Base-by-base conservation (phyloP, 129 eudicot species). In the Lactuca sativa region DNA sequence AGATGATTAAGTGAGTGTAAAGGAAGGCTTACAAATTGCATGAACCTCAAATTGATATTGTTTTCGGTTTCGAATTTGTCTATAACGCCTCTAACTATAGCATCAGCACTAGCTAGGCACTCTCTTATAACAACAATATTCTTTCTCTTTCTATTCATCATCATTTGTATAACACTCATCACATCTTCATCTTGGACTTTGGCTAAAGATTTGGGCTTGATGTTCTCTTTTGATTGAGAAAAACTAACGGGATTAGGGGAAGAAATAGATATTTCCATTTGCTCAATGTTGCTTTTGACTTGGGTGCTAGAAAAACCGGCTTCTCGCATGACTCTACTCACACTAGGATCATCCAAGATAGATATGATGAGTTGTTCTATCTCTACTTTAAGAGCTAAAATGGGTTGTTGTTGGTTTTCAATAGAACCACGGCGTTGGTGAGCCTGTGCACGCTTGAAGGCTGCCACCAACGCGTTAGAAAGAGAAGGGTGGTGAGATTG, bases 291-390 rank as follows among this genome's bases (percentile, higher is more conserved):
- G 78, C 77, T 67, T 78, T 91, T 91, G 21, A 91, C 86, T 73
- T 83, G 95, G 13, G 95, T 83, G 73, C 97, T 91, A 56, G 95
- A 85, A 48, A 91, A 91, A 6, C 95, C 92, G 33, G 97, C 97
- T 69, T 91, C 97, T 40, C 97, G 82, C 97, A 91, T 91, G 74
- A 88, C 97, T 78, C 97, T 77, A 70, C 97, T 91, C 71, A 91
- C 95, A 80, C 97, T 91, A 36, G 97, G 97, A 54, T 91, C 97
- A 85, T 91, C 97, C 4, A 91, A 84, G 56, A 91, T 87, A 43
- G 97, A 91, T 17, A 87, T 75, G 0, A 87, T 83, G 2, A 91
- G 92, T 76, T 91, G 97, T 60, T 83, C 92, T 31, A 88, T 75
- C 87, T 88, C 97, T 44, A 91, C 87, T 73, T 88, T 91, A 31